Evolutionary conservation across 768 basidiomycete species (phyloP), one percentile per base, ranked within the genome.

Genomic region (Collybia sordida): DNA sequence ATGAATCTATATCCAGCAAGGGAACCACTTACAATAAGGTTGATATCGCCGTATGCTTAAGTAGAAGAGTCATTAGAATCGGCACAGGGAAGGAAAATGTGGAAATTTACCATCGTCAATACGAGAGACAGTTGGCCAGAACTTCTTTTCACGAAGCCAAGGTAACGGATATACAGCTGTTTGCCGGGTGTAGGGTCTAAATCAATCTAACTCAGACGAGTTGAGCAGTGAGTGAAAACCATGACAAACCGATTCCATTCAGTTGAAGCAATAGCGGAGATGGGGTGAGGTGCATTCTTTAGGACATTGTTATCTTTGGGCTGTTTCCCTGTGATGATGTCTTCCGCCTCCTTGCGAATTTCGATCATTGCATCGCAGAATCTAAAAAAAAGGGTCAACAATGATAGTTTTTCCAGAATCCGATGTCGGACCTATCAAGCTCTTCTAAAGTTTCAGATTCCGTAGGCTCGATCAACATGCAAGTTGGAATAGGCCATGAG

Each of bases 291-390:
- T 0, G 97, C 92, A 62, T 98, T 96, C 66, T 86, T 92, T 53
- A 99, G 75, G 15, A 96, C 67, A 64, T 99, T 99, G 72, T 93
- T 91, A 55, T 90, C 91, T 64, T 79, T 87, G 2, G 93, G 90
- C 65, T 96, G 93, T 61, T 86, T 87, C 42, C 96, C 97, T 15
- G 78, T 71, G 38, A 89, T 80, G 59, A 99, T 80, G 42, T 95
- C 91, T 48, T 95, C 86, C 0, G 85, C 94, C 68, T 99, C 97
- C 59, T 83, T 74, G 43, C 95, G 89, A 57, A 99, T 99, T 55
- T 88, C 82, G 55, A 99, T 95, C 93, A 98, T 97, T 18, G 97
- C 96, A 57, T 98, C 93, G 69, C 96, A 97, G 76, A 99, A 98
- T 61, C 91, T 91, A 53, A 25, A 21, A 43, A 37, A 45, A 28